Conservation (phyloP, 2,329 filamentous ascomycete species). For the Colletotrichum kahawae region DNA sequence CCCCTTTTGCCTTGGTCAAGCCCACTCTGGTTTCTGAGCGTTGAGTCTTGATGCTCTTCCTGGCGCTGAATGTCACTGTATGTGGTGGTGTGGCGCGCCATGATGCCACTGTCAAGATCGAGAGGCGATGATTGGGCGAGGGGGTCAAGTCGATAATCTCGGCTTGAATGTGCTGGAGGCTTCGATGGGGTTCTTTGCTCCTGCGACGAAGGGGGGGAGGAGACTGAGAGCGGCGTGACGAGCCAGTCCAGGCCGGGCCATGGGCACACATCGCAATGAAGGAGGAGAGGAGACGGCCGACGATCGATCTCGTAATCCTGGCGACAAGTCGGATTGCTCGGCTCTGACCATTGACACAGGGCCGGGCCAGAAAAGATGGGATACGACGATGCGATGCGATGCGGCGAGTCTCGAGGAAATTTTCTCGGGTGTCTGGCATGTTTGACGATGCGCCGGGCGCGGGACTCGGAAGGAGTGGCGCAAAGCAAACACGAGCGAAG, state of each 20-base stretch:
- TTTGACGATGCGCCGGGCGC: not conserved
- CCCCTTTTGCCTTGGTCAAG: not conserved
- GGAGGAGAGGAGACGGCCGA: not conserved
- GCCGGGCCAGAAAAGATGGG: not conserved
- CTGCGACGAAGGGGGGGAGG: not conserved
- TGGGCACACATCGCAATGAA: not conserved
- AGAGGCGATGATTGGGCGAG: not conserved
- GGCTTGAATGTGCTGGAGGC: not conserved
- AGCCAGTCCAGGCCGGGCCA: conserved; percentile 3
- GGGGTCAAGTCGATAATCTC: not conserved
- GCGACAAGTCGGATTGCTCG: not conserved
- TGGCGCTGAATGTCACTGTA: not conserved
- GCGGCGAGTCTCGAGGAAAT: not conserved
- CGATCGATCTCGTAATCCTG: not conserved
- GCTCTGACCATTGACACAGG: not conserved
- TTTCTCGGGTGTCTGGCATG: not conserved
- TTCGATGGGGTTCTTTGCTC: not conserved
- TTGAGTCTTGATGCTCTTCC: not conserved
- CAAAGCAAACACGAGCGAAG: not conserved
- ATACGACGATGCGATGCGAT: not conserved
- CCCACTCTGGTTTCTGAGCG: not conserved
- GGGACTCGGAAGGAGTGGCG: not conserved
- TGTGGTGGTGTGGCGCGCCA: not conserved
- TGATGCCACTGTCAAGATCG: not conserved
- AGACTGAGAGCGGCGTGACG: not conserved